phyloP scores from a whole-genome alignment of 1,284 basidiomycete genomes.

The Macrocystidia cucumis region DNA sequence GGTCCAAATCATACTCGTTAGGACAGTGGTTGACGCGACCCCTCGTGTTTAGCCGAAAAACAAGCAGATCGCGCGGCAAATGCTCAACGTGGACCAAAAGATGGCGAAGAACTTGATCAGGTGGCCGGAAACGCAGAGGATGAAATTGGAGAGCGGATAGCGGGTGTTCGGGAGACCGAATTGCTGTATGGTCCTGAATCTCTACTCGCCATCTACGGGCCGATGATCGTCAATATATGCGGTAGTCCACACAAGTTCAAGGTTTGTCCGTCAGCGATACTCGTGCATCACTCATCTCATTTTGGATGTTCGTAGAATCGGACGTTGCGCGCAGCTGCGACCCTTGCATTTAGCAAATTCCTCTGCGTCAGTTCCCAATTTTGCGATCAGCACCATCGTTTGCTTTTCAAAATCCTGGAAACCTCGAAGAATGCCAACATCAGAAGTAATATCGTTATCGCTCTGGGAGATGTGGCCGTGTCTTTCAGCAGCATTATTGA shows the following conservation, averaged over 20 bases:
- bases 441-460: slow-evolving; percentile 94
- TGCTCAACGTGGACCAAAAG: slow-evolving; percentile 40
- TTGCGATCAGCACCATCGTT: slow-evolving; percentile 83
- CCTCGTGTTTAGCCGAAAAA: slow-evolving; percentile 41
- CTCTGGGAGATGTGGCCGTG: slow-evolving; percentile 93
- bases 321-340: slow-evolving; percentile 81
- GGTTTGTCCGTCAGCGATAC: no score
- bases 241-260: slow-evolving; percentile 84
- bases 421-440: slow-evolving; percentile 86
- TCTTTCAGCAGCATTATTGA: slow-evolving; percentile 96
- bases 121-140: slow-evolving; percentile 98
- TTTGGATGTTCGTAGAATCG: slow-evolving; percentile 52
- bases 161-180: slow-evolving; percentile 80
- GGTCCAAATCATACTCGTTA: neutral
- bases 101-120: slow-evolving; percentile 89
- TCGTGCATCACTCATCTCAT: neutral
- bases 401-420: slow-evolving; percentile 92
- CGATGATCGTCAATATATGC: slow-evolving; percentile 86
- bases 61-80: slow-evolving; percentile 29
- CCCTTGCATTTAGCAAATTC: slow-evolving; percentile 90
- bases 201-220: slow-evolving; percentile 81
- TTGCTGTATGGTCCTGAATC: slow-evolving; percentile 84
- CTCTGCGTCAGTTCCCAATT: slow-evolving; percentile 94
- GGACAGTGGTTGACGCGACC: slow-evolving; percentile 5
- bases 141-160: slow-evolving; percentile 92